Percentiles rank a stretch among this genome's conserved stretches.
phyloP scores from a whole-genome alignment of 2,329 filamentous ascomycete species.

The Zymoseptoria crescenta region DNA sequence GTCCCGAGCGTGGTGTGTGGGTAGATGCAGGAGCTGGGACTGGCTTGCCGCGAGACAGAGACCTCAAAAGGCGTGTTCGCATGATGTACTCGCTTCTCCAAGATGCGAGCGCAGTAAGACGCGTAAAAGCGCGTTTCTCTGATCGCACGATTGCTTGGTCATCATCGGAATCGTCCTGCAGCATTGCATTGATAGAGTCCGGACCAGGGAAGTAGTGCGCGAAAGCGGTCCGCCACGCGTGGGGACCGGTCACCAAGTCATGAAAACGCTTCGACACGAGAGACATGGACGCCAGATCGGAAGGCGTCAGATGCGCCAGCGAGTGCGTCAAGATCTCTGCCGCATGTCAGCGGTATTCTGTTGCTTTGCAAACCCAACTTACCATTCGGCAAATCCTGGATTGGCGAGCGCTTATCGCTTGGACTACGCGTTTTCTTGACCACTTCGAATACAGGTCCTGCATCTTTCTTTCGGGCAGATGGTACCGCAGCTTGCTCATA shows the following conservation, averaged over 20 bases:
- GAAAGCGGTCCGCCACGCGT: slow-evolving; percentile 91
- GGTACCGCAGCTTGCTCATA: slow-evolving; percentile 43
- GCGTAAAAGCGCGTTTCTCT: slow-evolving; percentile 71
- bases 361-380: slow-evolving; percentile 23
- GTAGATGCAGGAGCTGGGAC: slow-evolving; percentile 45
- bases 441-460: slow-evolving; percentile 46
- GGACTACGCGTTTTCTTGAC: slow-evolving; percentile 40
- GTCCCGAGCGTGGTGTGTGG: slow-evolving; percentile 46
- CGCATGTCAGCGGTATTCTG: slow-evolving; percentile 12
- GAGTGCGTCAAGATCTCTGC: slow-evolving; percentile 88
- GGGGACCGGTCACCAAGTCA: slow-evolving; percentile 75
- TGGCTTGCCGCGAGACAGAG: slow-evolving; percentile 74
- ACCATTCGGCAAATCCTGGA: slow-evolving; percentile 75
- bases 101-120: slow-evolving; percentile 74
- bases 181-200: slow-evolving; percentile 43
- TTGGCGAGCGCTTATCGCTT: slow-evolving; percentile 39
- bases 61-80: slow-evolving; percentile 74
- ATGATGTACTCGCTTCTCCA: slow-evolving; percentile 96
- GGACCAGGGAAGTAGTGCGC: slow-evolving; percentile 80
- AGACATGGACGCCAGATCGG: slow-evolving; percentile 72
- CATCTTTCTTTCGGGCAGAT: slow-evolving; percentile 31
- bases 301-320: slow-evolving; percentile 78
- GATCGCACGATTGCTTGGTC: slow-evolving; percentile 53
- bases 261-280: slow-evolving; percentile 86
- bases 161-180: slow-evolving; percentile 40